Percentiles rank a stretch among this genome's conserved stretches.
These are phyloP conservation scores for Colletotrichum incanum DNA, from an alignment of 2,329 filamentous ascomycete species.

Conservation along the genomic window DNA sequence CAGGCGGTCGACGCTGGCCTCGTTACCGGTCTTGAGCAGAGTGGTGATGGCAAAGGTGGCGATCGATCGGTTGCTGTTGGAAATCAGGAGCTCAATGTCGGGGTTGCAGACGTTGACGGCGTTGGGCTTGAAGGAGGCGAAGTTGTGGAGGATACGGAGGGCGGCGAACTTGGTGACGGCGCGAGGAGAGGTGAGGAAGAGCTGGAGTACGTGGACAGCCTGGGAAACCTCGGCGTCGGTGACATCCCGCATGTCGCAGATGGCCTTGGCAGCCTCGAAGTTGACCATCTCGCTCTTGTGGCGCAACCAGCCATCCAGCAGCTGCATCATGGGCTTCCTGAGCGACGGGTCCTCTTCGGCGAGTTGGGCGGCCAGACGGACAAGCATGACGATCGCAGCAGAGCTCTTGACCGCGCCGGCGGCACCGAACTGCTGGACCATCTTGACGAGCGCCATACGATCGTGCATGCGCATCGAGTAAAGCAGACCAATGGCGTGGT, in stretches of 20 bases:
- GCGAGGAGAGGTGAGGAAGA: slow-evolving; percentile 95
- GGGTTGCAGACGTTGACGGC: slow-evolving; percentile 95
- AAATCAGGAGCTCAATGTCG: slow-evolving; percentile 96
- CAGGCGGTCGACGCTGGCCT: slow-evolving; percentile 94
- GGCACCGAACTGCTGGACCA: slow-evolving; percentile 99
- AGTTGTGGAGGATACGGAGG: slow-evolving; percentile 95
- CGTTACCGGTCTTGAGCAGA: slow-evolving; percentile 97
- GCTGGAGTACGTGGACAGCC: slow-evolving; percentile 93
- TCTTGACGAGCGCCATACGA: slow-evolving; percentile 98
- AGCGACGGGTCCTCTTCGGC: slow-evolving; percentile 93
- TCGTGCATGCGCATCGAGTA: slow-evolving; percentile 99
- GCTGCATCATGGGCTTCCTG: slow-evolving; percentile 95
- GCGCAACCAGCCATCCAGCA: slow-evolving; percentile 95
- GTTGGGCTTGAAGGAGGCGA: slow-evolving; percentile 95
- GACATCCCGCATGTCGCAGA: slow-evolving; percentile 94
- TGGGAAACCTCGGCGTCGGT: slow-evolving; percentile 92
- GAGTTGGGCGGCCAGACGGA: slow-evolving; percentile 91
- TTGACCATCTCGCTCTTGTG: slow-evolving; percentile 99
- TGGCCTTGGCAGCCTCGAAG: slow-evolving; percentile 98
- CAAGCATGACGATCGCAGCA: slow-evolving; percentile 91
- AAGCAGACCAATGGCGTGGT: slow-evolving; percentile 96
- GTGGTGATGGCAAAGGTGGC: slow-evolving; percentile 99
- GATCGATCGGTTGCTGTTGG: slow-evolving; percentile 96
- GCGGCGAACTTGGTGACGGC: slow-evolving; percentile 98
- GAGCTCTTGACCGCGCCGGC: slow-evolving; percentile 95